Percentiles rank a stretch among this genome's conserved stretches.
Conservation (phyloP, 1,139 yeast genomes). For the Saccharomyces pastorianus region DNA sequence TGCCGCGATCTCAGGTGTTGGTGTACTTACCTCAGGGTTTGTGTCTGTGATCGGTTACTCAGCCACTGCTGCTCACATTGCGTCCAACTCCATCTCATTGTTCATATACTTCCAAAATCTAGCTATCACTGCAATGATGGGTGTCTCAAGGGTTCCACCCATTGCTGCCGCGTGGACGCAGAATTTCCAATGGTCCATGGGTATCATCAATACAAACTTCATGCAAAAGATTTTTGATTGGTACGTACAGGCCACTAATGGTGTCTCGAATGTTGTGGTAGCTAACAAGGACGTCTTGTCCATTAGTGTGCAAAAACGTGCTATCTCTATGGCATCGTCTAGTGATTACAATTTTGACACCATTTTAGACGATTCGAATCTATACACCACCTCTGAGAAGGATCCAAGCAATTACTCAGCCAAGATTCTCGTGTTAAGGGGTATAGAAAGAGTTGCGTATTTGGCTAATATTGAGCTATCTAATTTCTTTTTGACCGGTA, state of each 20-base stretch:
- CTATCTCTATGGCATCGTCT: constrained; percentile 22
- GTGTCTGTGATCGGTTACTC: constrained; percentile 85
- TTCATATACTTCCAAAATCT: constrained; percentile 90
- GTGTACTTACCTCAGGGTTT: constrained; percentile 78
- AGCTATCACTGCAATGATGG: constrained; percentile 94
- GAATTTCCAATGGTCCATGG: constrained; percentile 94
- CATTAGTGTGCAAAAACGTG: constrained; percentile 60
- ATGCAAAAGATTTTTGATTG: constrained; percentile 84
- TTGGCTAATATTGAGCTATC: constrained; percentile 81
- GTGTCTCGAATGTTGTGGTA: constrained; percentile 67
- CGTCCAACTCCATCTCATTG: constrained; percentile 86
- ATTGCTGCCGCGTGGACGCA: constrained; percentile 98
- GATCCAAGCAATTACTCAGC: constrained; percentile 40
- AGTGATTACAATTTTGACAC: constrained; percentile 41
- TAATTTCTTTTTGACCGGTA: constrained; percentile 76
- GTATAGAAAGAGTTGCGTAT: constrained; percentile 85
- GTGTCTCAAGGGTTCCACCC: constrained; percentile 87
- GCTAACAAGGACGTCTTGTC: constrained; percentile 49
- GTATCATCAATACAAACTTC: constrained; percentile 70
- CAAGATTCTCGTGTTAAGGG: constrained; percentile 74
- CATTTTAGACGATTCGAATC: constrained; percentile 39
- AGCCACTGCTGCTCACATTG: constrained; percentile 92
- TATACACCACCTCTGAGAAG: constrained; percentile 70
- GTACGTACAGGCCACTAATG: constrained; percentile 97
- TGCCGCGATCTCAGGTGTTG: constrained; percentile 84